Evolutionary conservation across 1,284 basidiomycete genomes (phyloP).

Genomic region (Trichosporon asahii): DNA sequence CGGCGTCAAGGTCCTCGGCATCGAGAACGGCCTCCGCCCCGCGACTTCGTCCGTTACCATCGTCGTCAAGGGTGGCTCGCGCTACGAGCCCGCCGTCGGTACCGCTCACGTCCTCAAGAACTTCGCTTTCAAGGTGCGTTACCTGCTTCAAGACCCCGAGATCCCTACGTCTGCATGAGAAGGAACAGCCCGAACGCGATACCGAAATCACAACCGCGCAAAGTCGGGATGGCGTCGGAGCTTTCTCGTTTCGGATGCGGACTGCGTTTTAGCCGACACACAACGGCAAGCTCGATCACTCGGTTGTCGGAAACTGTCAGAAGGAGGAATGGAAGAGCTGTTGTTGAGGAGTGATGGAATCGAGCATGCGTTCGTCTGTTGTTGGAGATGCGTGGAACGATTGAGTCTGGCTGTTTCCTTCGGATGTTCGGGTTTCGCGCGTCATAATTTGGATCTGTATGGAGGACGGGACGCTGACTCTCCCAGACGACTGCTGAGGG

Average conservation of each 20-base stretch:
- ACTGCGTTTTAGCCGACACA: background rate
- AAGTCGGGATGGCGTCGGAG: background rate
- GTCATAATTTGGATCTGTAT: background rate
- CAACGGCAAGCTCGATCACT: background rate
- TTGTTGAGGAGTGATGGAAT: background rate
- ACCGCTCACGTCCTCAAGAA: conserved; percentile 89
- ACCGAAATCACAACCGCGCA: background rate
- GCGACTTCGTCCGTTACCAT: conserved; percentile 76
- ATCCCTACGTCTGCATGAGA: background rate
- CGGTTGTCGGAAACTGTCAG: background rate
- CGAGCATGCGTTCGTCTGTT: background rate
- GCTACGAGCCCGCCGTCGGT: conserved; percentile 80
- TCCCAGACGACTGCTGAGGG: conserved; percentile 69
- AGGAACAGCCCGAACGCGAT: background rate
- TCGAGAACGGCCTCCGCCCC: conserved; percentile 69
- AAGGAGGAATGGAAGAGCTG: background rate
- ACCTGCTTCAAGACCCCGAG: background rate
- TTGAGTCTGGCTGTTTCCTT: background rate
- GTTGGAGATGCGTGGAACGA: background rate
- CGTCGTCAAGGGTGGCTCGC: conserved; percentile 83
- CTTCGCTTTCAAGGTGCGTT: conserved; percentile 88
- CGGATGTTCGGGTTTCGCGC: background rate
- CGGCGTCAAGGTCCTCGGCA: conserved; percentile 77
- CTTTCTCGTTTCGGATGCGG: background rate
- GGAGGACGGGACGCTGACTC: background rate